Conservation (phyloP, 805 yeast species). For the Komagataella pastoris region DNA sequence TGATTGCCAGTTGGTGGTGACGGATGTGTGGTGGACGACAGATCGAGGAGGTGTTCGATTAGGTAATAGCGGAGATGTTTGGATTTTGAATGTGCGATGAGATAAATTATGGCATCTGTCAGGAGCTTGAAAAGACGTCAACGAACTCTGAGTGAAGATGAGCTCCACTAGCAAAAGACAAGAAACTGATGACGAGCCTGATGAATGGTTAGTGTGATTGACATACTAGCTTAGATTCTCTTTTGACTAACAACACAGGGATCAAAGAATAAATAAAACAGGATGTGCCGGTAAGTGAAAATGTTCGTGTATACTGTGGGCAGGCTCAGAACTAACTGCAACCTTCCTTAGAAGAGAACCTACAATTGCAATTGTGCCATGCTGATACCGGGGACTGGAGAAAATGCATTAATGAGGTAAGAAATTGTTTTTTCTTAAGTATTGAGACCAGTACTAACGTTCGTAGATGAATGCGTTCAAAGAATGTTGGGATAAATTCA, state of each 20-base stretch:
- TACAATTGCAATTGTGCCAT: slow-evolving; percentile 60
- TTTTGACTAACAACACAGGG: slow-evolving; percentile 26
- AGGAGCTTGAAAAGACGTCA: not conserved
- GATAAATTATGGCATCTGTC: not conserved
- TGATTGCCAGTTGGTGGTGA: slow-evolving; percentile 4
- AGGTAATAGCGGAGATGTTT: not conserved
- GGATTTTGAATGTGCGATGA: not conserved
- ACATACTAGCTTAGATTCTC: not conserved
- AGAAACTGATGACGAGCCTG: slow-evolving; percentile 42
- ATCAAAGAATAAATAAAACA: slow-evolving; percentile 54
- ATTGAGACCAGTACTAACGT: not conserved
- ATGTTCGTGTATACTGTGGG: not conserved
- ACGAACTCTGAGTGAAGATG: not conserved
- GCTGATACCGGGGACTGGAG: slow-evolving; percentile 81
- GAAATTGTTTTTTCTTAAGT: slow-evolving; percentile 8
- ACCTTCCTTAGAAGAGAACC: slow-evolving; percentile 36
- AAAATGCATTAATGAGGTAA: slow-evolving; percentile 49
- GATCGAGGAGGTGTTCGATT: not conserved
- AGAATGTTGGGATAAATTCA: slow-evolving; percentile 26
- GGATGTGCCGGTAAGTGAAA: slow-evolving; percentile 48
- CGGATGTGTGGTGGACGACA: slow-evolving; percentile 5
- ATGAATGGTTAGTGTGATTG: slow-evolving; percentile 39
- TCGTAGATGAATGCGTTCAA: slow-evolving; percentile 26
- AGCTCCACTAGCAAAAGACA: not conserved
- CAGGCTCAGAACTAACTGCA: slow-evolving; percentile 3